phyloP scores from a whole-genome alignment of 2,329 filamentous ascomycete species.

The Neospermospora avenae region DNA sequence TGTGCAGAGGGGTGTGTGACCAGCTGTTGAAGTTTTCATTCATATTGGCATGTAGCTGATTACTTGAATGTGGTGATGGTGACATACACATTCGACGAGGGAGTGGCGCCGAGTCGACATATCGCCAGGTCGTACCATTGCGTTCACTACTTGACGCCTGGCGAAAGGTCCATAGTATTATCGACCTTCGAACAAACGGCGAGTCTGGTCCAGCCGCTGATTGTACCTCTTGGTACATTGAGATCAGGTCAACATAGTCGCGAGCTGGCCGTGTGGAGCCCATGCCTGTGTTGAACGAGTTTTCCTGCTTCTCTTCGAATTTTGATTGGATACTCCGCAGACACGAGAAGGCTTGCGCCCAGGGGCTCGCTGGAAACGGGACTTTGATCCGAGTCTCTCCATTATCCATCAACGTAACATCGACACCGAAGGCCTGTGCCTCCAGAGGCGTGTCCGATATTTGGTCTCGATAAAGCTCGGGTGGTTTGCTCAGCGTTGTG shows the following conservation, averaged over 20 bases:
- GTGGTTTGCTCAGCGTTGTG: conserved; percentile 55
- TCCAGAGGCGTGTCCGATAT: conserved; percentile 37
- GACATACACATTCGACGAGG: conserved; percentile 29
- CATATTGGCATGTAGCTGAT: conserved; percentile 54
- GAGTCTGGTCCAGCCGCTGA: conserved; percentile 46
- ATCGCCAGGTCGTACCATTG: conserved; percentile 57
- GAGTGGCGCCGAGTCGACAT: conserved; percentile 40
- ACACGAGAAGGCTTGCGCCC: conserved; percentile 32
- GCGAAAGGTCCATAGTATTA: conserved; percentile 63
- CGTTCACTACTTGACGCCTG: conserved; percentile 48
- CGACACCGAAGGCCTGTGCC: conserved; percentile 12
- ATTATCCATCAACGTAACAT: conserved; percentile 17
- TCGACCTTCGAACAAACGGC: conserved; percentile 54
- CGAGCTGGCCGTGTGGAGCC: conserved; percentile 42
- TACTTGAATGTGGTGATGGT: conserved; percentile 38
- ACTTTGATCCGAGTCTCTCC: conserved; percentile 29
- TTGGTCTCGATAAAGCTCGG: conserved; percentile 39
- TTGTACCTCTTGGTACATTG: conserved; percentile 67
- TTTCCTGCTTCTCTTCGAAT: conserved; percentile 40
- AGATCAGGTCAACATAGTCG: conserved; percentile 57
- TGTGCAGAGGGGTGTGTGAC: conserved; percentile 36
- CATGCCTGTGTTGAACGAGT: conserved; percentile 38
- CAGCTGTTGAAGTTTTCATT: conserved; percentile 55
- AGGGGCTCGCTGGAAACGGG: conserved; percentile 31
- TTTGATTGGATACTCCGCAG: conserved; percentile 26